These are phyloP conservation scores for Elongisporangium undulatum DNA, from an alignment of 352 stramenopile genomes.

Conservation along the genomic window DNA sequence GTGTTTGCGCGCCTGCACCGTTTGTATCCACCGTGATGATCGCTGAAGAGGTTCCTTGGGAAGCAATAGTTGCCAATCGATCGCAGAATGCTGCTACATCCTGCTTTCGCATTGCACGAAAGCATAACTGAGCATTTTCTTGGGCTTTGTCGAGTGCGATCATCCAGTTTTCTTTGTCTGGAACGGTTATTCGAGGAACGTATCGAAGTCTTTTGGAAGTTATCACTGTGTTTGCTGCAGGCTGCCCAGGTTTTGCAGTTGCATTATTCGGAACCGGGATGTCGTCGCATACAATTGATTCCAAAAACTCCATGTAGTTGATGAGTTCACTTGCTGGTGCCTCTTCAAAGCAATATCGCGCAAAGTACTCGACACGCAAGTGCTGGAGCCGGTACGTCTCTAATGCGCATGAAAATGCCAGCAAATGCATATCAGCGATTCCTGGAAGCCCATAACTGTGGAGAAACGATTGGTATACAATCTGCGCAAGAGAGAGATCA, in stretches of 20 bases:
- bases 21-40: constrained; percentile 1
- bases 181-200: constrained; percentile 43
- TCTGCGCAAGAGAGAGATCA: constrained; percentile 51
- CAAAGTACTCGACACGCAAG: constrained; percentile 71
- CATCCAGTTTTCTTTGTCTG: constrained; percentile 67
- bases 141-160: constrained; percentile 63
- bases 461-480: constrained; percentile 81
- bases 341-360: constrained; percentile 75
- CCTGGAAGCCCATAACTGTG: constrained; percentile 71
- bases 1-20: neutral
- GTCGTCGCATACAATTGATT: constrained; percentile 68
- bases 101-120: constrained; percentile 68
- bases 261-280: constrained; percentile 6
- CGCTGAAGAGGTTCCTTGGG: constrained; percentile 28
- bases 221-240: constrained; percentile 1
- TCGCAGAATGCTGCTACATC: constrained; percentile 59
- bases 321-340: constrained; percentile 37
- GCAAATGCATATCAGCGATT: constrained; percentile 78
- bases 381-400: constrained; percentile 64
- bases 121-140: constrained; percentile 58
- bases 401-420: constrained; percentile 66
- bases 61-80: constrained; percentile 38
- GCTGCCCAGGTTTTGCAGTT: neutral
- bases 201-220: constrained; percentile 42
- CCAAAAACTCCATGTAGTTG: constrained; percentile 73